Percentiles rank a stretch among this genome's conserved stretches.
These are phyloP conservation scores for Phytophthora boehmeriae DNA, from an alignment of 352 stramenopile genomes.

Conservation along the genomic window DNA sequence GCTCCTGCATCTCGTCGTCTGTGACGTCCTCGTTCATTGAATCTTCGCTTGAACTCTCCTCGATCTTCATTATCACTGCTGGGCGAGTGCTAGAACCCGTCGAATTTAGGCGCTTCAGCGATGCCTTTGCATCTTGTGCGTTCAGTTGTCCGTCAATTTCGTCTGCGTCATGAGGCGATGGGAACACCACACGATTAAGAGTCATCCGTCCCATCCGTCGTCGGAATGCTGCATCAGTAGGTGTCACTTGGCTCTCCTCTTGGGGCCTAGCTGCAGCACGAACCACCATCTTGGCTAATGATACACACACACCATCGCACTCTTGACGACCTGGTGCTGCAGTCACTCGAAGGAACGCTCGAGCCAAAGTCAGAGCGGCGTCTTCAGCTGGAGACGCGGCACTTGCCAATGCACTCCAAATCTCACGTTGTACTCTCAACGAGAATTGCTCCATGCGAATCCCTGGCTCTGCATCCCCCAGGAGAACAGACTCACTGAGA, in stretches of 20 bases:
- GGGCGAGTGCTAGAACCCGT: background rate
- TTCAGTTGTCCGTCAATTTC: slow-evolving; percentile 1
- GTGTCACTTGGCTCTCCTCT: slow-evolving; percentile 1
- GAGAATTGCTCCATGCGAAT: slow-evolving; percentile 51
- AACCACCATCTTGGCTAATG: slow-evolving; percentile 31
- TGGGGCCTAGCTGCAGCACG: slow-evolving; percentile 11
- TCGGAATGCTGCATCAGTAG: slow-evolving; percentile 27
- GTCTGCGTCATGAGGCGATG: slow-evolving; percentile 14
- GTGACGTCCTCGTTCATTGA: background rate
- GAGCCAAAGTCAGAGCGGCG: slow-evolving; percentile 21
- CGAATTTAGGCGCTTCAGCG: slow-evolving; percentile 23
- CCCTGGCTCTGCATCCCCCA: slow-evolving; percentile 23
- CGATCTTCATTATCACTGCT: background rate
- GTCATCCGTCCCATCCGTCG: slow-evolving; percentile 35
- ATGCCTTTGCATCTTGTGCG: background rate
- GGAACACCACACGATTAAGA: slow-evolving; percentile 32
- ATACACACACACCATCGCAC: slow-evolving; percentile 35
- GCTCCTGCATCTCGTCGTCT: slow-evolving; percentile 12
- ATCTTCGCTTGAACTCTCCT: slow-evolving; percentile 13
- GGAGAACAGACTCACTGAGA: slow-evolving; percentile 31
- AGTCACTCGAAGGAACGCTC: slow-evolving; percentile 28
- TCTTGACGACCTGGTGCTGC: slow-evolving; percentile 7
- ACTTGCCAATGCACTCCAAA: slow-evolving; percentile 64
- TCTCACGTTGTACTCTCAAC: slow-evolving; percentile 50
- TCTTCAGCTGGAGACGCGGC: slow-evolving; percentile 14